Evolutionary conservation across 345 rosid genomes (phyloP).

Genomic region (Citrus trifoliata): DNA sequence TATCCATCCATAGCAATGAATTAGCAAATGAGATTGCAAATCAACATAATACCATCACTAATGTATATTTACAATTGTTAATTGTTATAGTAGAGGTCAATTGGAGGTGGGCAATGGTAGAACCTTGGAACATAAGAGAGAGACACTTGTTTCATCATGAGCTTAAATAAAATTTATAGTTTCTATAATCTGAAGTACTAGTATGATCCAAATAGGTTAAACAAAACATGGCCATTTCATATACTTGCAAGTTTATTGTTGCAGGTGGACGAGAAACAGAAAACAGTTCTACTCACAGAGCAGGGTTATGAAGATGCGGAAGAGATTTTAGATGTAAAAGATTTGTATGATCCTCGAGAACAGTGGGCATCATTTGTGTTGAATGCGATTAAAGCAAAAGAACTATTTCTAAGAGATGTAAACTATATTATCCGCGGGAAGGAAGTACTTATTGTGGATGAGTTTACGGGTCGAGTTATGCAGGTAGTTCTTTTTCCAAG

Average conservation of each 20-base stretch:
- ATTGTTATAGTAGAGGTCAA: background rate
- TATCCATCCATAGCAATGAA: background rate
- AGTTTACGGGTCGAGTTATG: conserved; percentile 99
- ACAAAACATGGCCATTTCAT: background rate
- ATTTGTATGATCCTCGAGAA: conserved; percentile 95
- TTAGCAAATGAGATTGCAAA: background rate
- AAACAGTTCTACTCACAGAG: conserved; percentile 85
- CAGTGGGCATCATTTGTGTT: conserved; percentile 92
- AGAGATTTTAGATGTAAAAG: conserved; percentile 86
- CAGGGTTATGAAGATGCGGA: conserved; percentile 98
- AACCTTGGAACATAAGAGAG: background rate
- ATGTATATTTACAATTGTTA: background rate
- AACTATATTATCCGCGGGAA: conserved; percentile 90
- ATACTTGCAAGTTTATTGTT: conserved; percentile 22
- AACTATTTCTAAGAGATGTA: conserved; percentile 89
- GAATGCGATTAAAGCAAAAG: conserved; percentile 96
- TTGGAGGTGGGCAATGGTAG: background rate
- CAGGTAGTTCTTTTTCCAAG: conserved; percentile 51
- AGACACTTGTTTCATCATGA: background rate
- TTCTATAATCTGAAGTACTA: background rate
- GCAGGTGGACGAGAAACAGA: conserved; percentile 97
- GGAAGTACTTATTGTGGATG: conserved; percentile 97
- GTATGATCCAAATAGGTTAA: conserved; percentile 2
- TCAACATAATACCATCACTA: background rate
- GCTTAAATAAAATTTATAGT: background rate